Conservation (phyloP, 345 rosid genomes). For the Psidium guajava region DNA sequence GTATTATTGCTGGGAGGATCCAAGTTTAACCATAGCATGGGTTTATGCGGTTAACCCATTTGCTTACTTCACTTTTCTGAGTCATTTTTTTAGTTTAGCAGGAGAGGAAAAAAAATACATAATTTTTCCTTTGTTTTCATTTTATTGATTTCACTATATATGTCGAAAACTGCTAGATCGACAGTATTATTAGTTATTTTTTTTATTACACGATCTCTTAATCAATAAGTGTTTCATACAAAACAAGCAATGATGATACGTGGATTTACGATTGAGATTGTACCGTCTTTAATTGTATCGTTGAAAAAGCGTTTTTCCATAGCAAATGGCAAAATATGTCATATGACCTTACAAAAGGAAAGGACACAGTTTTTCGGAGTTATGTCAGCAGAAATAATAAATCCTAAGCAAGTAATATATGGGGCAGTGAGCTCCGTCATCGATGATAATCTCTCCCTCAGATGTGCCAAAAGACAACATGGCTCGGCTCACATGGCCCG, state of each 20-base stretch:
- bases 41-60: background rate
- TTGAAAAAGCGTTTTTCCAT: background rate
- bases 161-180: accelerated
- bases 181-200: no score
- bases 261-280: no score
- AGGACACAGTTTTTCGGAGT: background rate
- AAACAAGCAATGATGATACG: no score
- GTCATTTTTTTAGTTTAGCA: background rate
- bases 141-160: background rate
- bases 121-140: background rate
- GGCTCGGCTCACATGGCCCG: constrained; percentile 52
- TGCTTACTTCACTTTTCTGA: background rate
- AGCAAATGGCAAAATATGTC: background rate
- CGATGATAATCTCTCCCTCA: background rate
- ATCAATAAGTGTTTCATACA: no score
- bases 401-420: background rate
- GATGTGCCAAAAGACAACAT: constrained; percentile 7
- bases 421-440: no score
- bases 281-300: no score
- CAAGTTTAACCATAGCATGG: background rate
- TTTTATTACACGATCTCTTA: no score
- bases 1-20: background rate
- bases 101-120: background rate
- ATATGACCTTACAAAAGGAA: background rate
- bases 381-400: background rate